Conservation (phyloP, 345 rosid genomes). For the Streptanthus diversifolius region DNA sequence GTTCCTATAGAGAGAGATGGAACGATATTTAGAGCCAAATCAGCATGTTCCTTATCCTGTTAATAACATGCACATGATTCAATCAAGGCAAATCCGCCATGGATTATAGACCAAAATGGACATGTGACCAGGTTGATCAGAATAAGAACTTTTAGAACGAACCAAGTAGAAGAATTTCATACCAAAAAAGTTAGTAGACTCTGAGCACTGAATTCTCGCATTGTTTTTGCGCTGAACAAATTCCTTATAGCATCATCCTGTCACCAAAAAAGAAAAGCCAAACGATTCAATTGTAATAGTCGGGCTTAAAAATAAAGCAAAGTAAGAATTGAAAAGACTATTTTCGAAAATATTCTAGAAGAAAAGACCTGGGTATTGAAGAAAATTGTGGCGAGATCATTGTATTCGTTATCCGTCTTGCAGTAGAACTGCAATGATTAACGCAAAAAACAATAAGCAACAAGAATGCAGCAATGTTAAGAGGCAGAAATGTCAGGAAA, state of each 20-base stretch:
- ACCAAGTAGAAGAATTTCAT: conserved; percentile 22
- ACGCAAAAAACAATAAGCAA: neutral
- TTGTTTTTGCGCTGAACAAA: conserved; percentile 95
- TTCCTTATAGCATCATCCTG: conserved; percentile 99
- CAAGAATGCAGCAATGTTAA: conserved; percentile 4
- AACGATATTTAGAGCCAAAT: neutral
- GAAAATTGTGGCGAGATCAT: conserved; percentile 97
- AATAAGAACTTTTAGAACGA: neutral
- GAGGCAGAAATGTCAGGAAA: conserved; percentile 1
- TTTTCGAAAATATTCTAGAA: neutral
- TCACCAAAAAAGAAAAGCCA: neutral
- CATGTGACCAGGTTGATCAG: neutral
- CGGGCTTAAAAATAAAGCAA: neutral
- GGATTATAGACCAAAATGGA: conserved; percentile 2
- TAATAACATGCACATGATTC: conserved; percentile 20
- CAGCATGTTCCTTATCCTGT: conserved; percentile 8
- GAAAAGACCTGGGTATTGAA: conserved; percentile 86
- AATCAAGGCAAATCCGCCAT: neutral
- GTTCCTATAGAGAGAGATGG: conserved; percentile 1
- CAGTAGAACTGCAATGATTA: conserved; percentile 70
- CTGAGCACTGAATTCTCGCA: conserved; percentile 94
- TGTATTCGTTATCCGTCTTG: conserved; percentile 74
- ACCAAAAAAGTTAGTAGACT: conserved; percentile 94
- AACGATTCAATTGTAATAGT: neutral
- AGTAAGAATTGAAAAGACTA: neutral